A percentile compares a stretch with the other conserved stretches of the same genome.
Conservation (phyloP, 139 green algal genomes). For the Nannochloris sp. region DNA sequence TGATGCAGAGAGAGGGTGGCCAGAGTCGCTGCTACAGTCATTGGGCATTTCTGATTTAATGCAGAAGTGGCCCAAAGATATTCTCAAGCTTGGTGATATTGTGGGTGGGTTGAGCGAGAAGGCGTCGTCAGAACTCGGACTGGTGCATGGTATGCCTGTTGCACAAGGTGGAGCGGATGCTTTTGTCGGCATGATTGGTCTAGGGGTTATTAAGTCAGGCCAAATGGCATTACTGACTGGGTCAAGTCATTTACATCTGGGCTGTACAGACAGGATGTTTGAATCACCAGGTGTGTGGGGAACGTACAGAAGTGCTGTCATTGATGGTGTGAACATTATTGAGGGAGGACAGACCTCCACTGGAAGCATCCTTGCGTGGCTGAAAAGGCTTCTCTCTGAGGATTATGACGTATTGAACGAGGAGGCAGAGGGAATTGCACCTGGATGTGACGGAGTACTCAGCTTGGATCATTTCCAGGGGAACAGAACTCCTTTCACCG, state of each 20-base stretch:
- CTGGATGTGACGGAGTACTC: constrained; percentile 62
- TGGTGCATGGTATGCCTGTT: constrained; percentile 50
- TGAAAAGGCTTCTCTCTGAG: constrained; percentile 2
- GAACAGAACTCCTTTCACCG: constrained; percentile 73
- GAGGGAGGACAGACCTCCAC: constrained; percentile 77
- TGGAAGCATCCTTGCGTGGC: constrained; percentile 47
- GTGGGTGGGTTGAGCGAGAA: constrained; percentile 52
- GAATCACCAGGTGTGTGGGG: constrained; percentile 63
- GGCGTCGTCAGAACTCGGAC: constrained; percentile 50
- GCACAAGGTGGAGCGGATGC: constrained; percentile 60
- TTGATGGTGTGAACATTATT: constrained; percentile 57
- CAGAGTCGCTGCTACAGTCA: constrained; percentile 31
- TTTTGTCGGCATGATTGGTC: constrained; percentile 72
- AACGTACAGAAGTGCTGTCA: constrained; percentile 52
- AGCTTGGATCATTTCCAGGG: constrained; percentile 78
- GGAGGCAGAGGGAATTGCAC: constrained; percentile 46
- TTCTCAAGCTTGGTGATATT: constrained; percentile 42
- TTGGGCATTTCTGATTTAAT: constrained; percentile 45
- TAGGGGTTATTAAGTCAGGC: constrained; percentile 54
- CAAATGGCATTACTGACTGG: constrained; percentile 74
- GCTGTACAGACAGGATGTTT: constrained; percentile 39
- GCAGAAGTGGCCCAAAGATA: constrained; percentile 53
- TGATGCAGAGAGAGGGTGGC: constrained; percentile 20
- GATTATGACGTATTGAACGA: constrained; percentile 48
- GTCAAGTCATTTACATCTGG: constrained; percentile 71